Evolutionary conservation across 805 yeast species (phyloP), one percentile per base, ranked within the genome.

Genomic region (Pichia paraexigua): DNA sequence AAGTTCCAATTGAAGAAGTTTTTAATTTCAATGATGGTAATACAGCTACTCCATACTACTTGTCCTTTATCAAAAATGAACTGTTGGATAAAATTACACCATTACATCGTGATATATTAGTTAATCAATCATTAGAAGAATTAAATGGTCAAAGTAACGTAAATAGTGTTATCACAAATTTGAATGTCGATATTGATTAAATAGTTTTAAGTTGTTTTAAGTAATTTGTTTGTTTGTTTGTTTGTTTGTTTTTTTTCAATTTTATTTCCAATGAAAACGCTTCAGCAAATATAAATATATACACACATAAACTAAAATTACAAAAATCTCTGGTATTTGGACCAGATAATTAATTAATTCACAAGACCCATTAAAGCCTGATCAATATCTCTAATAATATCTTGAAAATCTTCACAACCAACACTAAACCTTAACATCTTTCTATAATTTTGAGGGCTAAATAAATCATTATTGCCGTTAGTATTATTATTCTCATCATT

Each of bases 11-110:
- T 1, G 74, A 72, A 22, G 89, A 85, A 62, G 87, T 87, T 4
- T 78, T 83, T 65, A 82, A 86, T 63, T 82, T 82, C 53, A 71
- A 68, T 30, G 78, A 74, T 44, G 83, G 79, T 0, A 89, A 89
- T 63, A 84, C 89, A 0, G 97, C 97, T 0, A 94, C 98, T 1
- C 98, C 99, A 3, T 92, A 92, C 61, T 92, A 87, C 65, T 72
- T 94, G 47, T 96, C 87, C 0, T 92, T 87, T 63, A 87, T 87
- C 28, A 80, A 80, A 58, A 82, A 85, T 45, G 85, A 80, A 21
- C 60, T 75, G 45, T 75, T 77, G 43, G 73, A 73, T 15, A 74
- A 77, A 51, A 76, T 85, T 37, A 83, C 85, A 53, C 91, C 95
- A 0, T 68, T 87, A 54, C 79, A 77, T 60, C 73, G 94, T 52